Conservation (phyloP, 805 yeast species). For the Yarrowia phangngaensis region DNA sequence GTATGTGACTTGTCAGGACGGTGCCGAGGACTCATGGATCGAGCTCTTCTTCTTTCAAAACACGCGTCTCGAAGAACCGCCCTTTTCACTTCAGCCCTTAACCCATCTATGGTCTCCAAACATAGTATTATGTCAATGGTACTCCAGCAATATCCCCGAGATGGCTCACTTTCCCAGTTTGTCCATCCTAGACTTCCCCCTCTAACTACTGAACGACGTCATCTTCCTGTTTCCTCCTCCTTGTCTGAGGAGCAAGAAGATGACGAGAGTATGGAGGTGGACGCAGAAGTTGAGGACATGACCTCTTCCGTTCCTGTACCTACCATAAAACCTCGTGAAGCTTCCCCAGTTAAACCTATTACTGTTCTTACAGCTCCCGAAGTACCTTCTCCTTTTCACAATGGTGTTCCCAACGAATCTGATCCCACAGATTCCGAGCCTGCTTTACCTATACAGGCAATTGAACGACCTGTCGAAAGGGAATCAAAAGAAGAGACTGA, state of each 20-base stretch:
- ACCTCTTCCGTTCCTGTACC: no score
- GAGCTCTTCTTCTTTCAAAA: constrained; percentile 41
- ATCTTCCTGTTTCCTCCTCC: constrained; percentile 25
- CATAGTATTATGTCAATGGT: constrained; percentile 71
- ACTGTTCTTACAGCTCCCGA: no score
- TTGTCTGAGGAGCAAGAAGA: constrained; percentile 2
- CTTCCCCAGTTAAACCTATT: no score
- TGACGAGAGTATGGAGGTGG: constrained; percentile 6
- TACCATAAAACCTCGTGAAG: no score
- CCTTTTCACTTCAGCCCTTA: constrained; percentile 56
- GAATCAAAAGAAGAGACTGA: background rate
- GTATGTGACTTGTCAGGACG: constrained; percentile 55
- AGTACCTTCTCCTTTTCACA: no score
- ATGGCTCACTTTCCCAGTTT: constrained; percentile 53
- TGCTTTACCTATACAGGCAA: constrained; percentile 22
- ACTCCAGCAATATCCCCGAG: constrained; percentile 46
- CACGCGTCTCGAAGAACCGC: constrained; percentile 35
- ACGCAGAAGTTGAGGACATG: background rate
- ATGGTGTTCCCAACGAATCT: no score
- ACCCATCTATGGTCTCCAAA: constrained; percentile 59
- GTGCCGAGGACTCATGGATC: constrained; percentile 56
- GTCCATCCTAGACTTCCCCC: constrained; percentile 74
- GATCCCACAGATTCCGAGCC: background rate
- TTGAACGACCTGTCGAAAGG: constrained; percentile 25
- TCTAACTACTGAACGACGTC: constrained; percentile 28